Percentiles rank a stretch among this genome's conserved stretches.
phyloP scores from a whole-genome alignment of 148 eudicot genomes.

The Chenopodium suecicum region DNA sequence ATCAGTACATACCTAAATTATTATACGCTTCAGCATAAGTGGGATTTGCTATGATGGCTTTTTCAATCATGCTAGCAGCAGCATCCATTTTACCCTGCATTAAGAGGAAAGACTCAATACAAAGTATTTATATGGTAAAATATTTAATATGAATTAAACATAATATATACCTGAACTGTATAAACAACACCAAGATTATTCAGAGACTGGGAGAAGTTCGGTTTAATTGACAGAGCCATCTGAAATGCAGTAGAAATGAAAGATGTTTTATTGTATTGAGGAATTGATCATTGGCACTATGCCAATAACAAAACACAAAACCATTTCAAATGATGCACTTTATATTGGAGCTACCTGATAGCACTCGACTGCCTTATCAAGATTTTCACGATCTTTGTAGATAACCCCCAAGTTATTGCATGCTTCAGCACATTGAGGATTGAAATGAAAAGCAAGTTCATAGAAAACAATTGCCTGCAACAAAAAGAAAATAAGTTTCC shows the following conservation, averaged over 20 bases:
- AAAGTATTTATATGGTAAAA: constrained; percentile 3
- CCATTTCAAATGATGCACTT: constrained; percentile 20
- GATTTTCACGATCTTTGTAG: constrained; percentile 97
- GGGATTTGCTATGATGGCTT: constrained; percentile 95
- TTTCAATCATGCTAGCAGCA: constrained; percentile 99
- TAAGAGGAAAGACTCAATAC: constrained; percentile 10
- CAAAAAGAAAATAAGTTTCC: neutral
- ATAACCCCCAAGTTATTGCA: constrained; percentile 98
- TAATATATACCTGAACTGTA: constrained; percentile 84
- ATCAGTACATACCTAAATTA: constrained; percentile 66
- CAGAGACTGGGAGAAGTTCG: constrained; percentile 94
- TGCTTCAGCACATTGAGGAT: constrained; percentile 99
- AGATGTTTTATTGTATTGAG: neutral
- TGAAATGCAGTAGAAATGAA: constrained; percentile 34
- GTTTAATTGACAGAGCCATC: constrained; percentile 92
- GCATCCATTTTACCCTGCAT: constrained; percentile 99
- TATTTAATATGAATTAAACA: constrained; percentile 4
- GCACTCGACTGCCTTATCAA: constrained; percentile 98
- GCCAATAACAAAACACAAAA: constrained; percentile 4
- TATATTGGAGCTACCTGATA: constrained; percentile 68
- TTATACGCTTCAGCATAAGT: constrained; percentile 98
- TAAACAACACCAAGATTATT: constrained; percentile 99
- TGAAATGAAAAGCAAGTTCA: constrained; percentile 99
- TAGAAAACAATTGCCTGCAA: constrained; percentile 94
- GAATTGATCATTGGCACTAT: constrained; percentile 12